phyloP scores from a whole-genome alignment of 371 early-diverging fungal species.

The Apophysomyces ossiformis region DNA sequence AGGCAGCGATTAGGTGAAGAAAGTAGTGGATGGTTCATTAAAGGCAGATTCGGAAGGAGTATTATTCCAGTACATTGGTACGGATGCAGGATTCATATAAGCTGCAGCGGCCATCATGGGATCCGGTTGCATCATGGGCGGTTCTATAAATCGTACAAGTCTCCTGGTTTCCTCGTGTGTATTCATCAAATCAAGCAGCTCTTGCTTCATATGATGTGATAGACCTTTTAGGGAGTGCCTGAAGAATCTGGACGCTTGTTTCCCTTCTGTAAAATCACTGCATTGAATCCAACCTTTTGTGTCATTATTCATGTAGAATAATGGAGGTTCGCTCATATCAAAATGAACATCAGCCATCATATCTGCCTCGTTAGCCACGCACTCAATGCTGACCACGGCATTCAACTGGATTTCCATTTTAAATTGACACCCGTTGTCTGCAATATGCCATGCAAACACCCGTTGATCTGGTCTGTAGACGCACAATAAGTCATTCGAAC shows the following conservation, averaged over 20 bases:
- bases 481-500: slow-evolving; percentile 68
- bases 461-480: slow-evolving; percentile 57
- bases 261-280: slow-evolving; percentile 59
- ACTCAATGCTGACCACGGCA: slow-evolving; percentile 62
- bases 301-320: slow-evolving; percentile 63
- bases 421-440: slow-evolving; percentile 69
- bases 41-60: slow-evolving; percentile 2
- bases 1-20: slow-evolving; percentile 1
- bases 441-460: slow-evolving; percentile 74
- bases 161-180: slow-evolving; percentile 46
- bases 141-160: slow-evolving; percentile 42
- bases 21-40: slow-evolving; percentile 7
- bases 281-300: slow-evolving; percentile 63
- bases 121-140: slow-evolving; percentile 5
- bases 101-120: slow-evolving; percentile 11
- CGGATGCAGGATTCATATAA: slow-evolving; percentile 11
- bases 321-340: slow-evolving; percentile 64
- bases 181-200: slow-evolving; percentile 41
- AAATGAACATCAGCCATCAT: slow-evolving; percentile 61
- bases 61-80: not conserved
- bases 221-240: slow-evolving; percentile 70
- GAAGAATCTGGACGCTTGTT: slow-evolving; percentile 49
- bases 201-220: slow-evolving; percentile 55
- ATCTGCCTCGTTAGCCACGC: slow-evolving; percentile 50
- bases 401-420: slow-evolving; percentile 72